phyloP scores from a whole-genome alignment of 805 yeast genomes.

The Spathaspora hagerdaliae region DNA sequence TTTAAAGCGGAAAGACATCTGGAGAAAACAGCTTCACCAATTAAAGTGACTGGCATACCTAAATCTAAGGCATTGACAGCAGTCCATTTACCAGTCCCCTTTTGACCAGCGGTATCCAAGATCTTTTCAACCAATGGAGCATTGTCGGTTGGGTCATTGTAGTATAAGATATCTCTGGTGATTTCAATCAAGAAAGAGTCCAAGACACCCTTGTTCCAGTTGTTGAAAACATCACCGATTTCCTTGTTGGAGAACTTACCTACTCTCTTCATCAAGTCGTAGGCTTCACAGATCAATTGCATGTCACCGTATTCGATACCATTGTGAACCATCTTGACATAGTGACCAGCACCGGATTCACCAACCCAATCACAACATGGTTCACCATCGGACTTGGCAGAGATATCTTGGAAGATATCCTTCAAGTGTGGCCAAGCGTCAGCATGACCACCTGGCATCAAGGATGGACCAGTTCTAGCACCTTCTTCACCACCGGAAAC shows the following conservation, averaged over 20 bases:
- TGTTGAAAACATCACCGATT: conserved; percentile 85
- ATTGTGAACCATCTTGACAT: conserved; percentile 99
- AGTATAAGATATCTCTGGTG: conserved; percentile 90
- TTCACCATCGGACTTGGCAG: conserved; percentile 97
- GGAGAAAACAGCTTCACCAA: conserved; percentile 97
- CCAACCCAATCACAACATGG: conserved; percentile 99
- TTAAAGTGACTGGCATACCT: conserved; percentile 97
- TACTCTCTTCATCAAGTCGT: conserved; percentile 91
- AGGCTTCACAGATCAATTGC: conserved; percentile 98
- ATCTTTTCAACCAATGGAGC: conserved; percentile 94
- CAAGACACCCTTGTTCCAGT: conserved; percentile 96
- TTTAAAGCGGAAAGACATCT: conserved; percentile 94
- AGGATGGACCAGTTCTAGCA: conserved; percentile 98
- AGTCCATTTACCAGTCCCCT: conserved; percentile 99
- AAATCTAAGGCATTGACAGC: conserved; percentile 96
- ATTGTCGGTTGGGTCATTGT: conserved; percentile 81
- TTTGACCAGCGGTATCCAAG: conserved; percentile 96
- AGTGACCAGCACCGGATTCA: conserved; percentile 98
- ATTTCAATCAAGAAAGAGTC: conserved; percentile 97
- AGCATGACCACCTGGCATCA: conserved; percentile 98
- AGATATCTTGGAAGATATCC: conserved; percentile 90
- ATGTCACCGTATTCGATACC: conserved; percentile 99
- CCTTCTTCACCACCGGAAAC: conserved; percentile 99
- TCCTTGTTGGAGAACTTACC: conserved; percentile 89
- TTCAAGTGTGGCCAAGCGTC: conserved; percentile 99